A percentile compares a stretch with the other conserved stretches of the same genome.
phyloP scores from a whole-genome alignment of 1,284 basidiomycete species.

The Bjerkandera adusta region DNA sequence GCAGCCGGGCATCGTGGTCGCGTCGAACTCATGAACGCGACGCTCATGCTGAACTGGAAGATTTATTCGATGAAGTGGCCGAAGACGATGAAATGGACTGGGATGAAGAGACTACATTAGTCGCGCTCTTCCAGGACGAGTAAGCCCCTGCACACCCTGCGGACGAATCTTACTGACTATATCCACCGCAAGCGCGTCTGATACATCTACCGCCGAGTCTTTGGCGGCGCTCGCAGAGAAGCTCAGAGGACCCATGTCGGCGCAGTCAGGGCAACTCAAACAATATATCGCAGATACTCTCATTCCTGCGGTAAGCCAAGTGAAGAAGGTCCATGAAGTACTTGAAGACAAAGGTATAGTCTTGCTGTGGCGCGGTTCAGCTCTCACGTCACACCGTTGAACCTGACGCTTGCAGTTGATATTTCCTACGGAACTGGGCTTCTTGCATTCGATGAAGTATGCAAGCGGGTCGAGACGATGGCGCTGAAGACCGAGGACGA shows the following conservation, averaged over 20 bases:
- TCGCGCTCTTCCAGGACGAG: slow-evolving; percentile 50
- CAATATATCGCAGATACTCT: slow-evolving; percentile 49
- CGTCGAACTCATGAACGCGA: too few species aligned
- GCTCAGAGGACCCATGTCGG: slow-evolving; percentile 46
- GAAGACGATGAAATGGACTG: slow-evolving; percentile 42
- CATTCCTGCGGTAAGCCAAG: slow-evolving; percentile 48
- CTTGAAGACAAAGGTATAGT: slow-evolving; percentile 37
- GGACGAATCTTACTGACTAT: background rate
- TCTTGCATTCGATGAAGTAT: slow-evolving; percentile 49
- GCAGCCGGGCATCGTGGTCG: slow-evolving; percentile 5
- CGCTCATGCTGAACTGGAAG: slow-evolving; percentile 18
- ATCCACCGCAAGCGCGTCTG: slow-evolving; percentile 17
- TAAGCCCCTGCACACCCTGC: slow-evolving; percentile 27
- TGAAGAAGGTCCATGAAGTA: slow-evolving; percentile 41
- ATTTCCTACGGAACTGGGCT: slow-evolving; percentile 43
- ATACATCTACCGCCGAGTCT: slow-evolving; percentile 35
- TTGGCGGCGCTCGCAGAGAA: slow-evolving; percentile 42
- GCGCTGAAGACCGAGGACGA: slow-evolving; percentile 42
- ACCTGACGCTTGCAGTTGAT: slow-evolving; percentile 35
- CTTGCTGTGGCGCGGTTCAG: background rate
- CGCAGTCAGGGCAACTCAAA: slow-evolving; percentile 40
- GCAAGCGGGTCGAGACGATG: slow-evolving; percentile 47
- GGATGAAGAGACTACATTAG: slow-evolving; percentile 55
- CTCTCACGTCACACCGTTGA: too few species aligned
- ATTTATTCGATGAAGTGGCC: slow-evolving; percentile 27